phyloP scores from a whole-genome alignment of 1,284 basidiomycete species.

The Ceratobasidium papillatum region DNA sequence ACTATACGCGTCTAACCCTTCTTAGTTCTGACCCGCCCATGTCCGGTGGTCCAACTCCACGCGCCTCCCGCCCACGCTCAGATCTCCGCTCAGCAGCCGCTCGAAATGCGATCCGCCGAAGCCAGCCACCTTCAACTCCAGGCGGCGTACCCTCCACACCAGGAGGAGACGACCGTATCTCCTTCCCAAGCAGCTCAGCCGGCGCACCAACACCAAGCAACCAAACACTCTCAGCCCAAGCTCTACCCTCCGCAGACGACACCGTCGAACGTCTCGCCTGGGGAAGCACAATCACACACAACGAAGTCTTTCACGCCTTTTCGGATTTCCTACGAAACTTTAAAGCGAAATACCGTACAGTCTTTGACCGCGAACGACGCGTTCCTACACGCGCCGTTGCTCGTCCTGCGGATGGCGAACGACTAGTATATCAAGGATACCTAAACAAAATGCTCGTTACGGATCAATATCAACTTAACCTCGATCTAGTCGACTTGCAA shows the following conservation, averaged over 20 bases:
- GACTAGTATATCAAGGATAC: slow-evolving; percentile 81
- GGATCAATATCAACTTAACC: slow-evolving; percentile 90
- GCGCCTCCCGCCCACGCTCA: slow-evolving; percentile 60
- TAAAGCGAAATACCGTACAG: slow-evolving; percentile 90
- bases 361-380: slow-evolving; percentile 74
- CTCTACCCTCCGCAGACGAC: slow-evolving; percentile 70
- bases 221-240: slow-evolving; percentile 68
- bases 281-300: slow-evolving; percentile 94
- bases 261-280: slow-evolving; percentile 83
- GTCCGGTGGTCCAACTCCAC: slow-evolving; percentile 58
- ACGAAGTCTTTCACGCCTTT: slow-evolving; percentile 91
- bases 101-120: slow-evolving; percentile 48
- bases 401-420: slow-evolving; percentile 72
- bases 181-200: slow-evolving; percentile 50
- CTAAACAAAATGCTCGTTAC: slow-evolving; percentile 88
- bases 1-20: slow-evolving; percentile 35
- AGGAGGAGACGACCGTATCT: slow-evolving; percentile 59
- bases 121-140: slow-evolving; percentile 47
- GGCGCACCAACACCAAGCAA: slow-evolving; percentile 61
- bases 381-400: slow-evolving; percentile 64
- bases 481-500: slow-evolving; percentile 89
- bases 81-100: slow-evolving; percentile 54
- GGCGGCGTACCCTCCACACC: slow-evolving; percentile 57
- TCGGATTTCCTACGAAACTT: slow-evolving; percentile 89
- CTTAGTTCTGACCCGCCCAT: slow-evolving; percentile 21